phyloP scores from a whole-genome alignment of 179 eudicot species.

The Nepenthes alata region DNA sequence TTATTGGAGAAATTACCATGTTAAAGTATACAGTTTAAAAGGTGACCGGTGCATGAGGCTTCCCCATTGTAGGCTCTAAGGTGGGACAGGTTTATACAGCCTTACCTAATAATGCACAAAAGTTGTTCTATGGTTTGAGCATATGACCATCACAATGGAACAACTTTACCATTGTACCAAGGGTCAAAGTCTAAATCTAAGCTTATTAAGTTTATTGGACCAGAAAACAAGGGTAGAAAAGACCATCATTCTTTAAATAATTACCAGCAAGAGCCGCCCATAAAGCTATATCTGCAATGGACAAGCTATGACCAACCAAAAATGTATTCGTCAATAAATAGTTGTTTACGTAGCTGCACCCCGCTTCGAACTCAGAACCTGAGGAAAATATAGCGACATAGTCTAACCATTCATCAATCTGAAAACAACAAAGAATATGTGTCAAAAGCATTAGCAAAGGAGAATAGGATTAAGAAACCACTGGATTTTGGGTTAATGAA shows the following conservation, averaged over 20 bases:
- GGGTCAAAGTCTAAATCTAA: too few relatives aligned
- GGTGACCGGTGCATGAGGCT: too few relatives aligned
- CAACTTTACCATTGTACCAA: too few relatives aligned
- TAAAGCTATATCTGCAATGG: constrained; percentile 73
- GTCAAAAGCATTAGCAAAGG: constrained; percentile 1
- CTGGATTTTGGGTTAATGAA: neutral
- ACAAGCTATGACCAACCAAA: constrained; percentile 58
- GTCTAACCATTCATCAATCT: constrained; percentile 84
- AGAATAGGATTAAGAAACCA: neutral
- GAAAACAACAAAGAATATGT: constrained; percentile 4
- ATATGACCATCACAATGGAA: too few relatives aligned
- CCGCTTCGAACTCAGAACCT: constrained; percentile 86
- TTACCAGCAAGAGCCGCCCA: constrained; percentile 92
- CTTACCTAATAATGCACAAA: too few relatives aligned
- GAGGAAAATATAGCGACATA: constrained; percentile 52
- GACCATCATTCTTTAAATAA: neutral
- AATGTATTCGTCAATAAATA: constrained; percentile 55
- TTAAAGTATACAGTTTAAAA: too few relatives aligned
- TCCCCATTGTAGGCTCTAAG: too few relatives aligned
- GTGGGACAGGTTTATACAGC: too few relatives aligned
- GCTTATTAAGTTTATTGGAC: too few relatives aligned
- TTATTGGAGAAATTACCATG: too few relatives aligned
- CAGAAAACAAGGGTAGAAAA: neutral
- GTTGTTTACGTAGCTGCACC: constrained; percentile 53
- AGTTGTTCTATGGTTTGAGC: too few relatives aligned